These are phyloP conservation scores for Russula griseocarnosa DNA, from an alignment of 768 basidiomycete species.

Conservation along the genomic window DNA sequence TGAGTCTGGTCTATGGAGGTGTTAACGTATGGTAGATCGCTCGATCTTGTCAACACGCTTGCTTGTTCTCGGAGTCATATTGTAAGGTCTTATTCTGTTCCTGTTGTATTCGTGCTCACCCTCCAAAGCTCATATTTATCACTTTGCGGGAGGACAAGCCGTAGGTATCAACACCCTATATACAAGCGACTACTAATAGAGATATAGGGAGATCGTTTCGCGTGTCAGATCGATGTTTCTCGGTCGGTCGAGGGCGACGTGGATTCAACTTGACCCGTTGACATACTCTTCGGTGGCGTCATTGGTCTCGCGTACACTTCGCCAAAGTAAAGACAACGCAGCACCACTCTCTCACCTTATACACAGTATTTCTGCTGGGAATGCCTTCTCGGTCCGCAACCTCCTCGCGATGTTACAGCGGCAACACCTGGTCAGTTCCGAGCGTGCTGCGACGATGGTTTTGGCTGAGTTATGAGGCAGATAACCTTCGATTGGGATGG, in stretches of 20 bases:
- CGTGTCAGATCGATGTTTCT: conserved; percentile 55
- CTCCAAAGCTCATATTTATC: conserved; percentile 54
- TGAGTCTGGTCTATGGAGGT: not conserved
- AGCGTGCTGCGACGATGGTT: not conserved
- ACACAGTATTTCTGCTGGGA: conserved; percentile 57
- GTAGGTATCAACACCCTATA: conserved; percentile 34
- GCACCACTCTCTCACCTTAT: conserved; percentile 52
- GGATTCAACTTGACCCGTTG: conserved; percentile 64
- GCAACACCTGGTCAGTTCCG: conserved; percentile 52
- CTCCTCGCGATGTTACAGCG: conserved; percentile 60
- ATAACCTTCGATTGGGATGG: conserved; percentile 62
- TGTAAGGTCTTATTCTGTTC: conserved; percentile 37
- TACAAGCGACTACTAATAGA: not conserved
- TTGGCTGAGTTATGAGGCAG: conserved; percentile 34
- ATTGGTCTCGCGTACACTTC: conserved; percentile 61
- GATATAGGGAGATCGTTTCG: conserved; percentile 40
- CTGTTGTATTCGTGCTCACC: conserved; percentile 20
- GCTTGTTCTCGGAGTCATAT: conserved; percentile 63
- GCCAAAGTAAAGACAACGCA: conserved; percentile 54
- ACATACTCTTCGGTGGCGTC: conserved; percentile 51
- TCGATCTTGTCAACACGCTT: conserved; percentile 62
- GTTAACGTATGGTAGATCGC: conserved; percentile 41
- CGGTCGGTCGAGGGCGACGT: conserved; percentile 54
- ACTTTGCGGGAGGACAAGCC: conserved; percentile 53
- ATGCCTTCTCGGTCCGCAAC: conserved; percentile 65